Evolutionary conservation across 2,329 filamentous ascomycete genomes (phyloP), one percentile per base, ranked within the genome.

Genomic region (Fusarium torulosum): DNA sequence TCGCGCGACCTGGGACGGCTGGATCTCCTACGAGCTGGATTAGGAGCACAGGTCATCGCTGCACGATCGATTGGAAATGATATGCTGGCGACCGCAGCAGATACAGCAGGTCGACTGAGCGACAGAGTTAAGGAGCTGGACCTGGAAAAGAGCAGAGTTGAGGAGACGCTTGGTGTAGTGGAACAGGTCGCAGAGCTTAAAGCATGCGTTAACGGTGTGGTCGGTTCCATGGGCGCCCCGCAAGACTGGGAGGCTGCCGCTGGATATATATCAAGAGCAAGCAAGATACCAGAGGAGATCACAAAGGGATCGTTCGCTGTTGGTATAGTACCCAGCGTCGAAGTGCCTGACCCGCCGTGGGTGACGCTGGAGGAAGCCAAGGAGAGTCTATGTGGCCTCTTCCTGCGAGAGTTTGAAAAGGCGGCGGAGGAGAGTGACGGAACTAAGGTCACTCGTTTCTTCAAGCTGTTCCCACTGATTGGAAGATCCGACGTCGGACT

Each of bases 201-300:
- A 81, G 92, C 96, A 10, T 99, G 96, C 77, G 93, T 98, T 35
- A 88, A 97, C 62, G 96, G 96, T 42, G 94, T 98, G 13, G 90
- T 95, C 25, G 96, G 94, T 19, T 96, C 92, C 61, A 99, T 99
- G 96, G 96, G 95, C 33, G 95, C 94, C 6, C 93, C 96, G 41
- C 96, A 99, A 79, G 96, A 99, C 81, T 99, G 96, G 96, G 96
- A 99, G 79, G 96, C 93, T 4, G 96, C 96, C 5, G 96, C 96
- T 3, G 91, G 87, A 45, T 98, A 98, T 78, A 86, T 99, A 59
- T 88, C 91, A 66, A 88, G 95, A 43, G 94, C 96, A 8, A 89
- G 89, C 62, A 89, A 91, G 70, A 89, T 99, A 14, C 94, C 95
- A 0, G 85, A 89, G 50, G 85, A 91, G 2, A 95, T 99, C 50